Percentiles rank a stretch among this genome's conserved stretches.
Conservation (phyloP, 164 flowering plant species). For the Vitis rupestris region DNA sequence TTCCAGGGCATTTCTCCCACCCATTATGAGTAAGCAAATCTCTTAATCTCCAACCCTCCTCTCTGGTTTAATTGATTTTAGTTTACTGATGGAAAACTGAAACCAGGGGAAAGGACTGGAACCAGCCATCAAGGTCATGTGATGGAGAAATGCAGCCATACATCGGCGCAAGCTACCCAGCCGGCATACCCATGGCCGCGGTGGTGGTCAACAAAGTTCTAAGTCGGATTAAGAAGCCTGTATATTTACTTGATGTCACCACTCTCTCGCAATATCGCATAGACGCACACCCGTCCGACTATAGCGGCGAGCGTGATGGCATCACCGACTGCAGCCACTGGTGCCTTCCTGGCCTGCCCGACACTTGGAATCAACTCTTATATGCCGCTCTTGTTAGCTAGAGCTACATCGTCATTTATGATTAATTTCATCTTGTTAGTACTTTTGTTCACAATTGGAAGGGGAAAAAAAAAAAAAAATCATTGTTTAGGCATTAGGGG, state of each 20-base stretch:
- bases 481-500: constrained; percentile 1
- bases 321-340: constrained; percentile 63
- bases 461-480: not conserved
- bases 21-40: constrained; percentile 64
- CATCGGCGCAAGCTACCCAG: constrained; percentile 46
- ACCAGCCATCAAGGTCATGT: constrained; percentile 43
- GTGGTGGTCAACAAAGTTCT: constrained; percentile 53
- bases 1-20: constrained; percentile 76
- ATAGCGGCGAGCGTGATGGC: constrained; percentile 29
- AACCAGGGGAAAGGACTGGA: constrained; percentile 65
- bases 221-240: constrained; percentile 50
- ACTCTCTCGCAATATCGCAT: constrained; percentile 44
- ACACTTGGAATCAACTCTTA: constrained; percentile 59
- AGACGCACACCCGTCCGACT: constrained; percentile 49
- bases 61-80: not conserved
- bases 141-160: constrained; percentile 40
- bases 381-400: constrained; percentile 36
- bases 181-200: constrained; percentile 39
- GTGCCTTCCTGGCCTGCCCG: constrained; percentile 77
- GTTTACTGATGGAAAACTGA: not conserved
- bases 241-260: constrained; percentile 50
- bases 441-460: not conserved
- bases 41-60: not conserved
- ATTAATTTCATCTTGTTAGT: too few relatives aligned
- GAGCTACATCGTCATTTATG: not conserved